Conservation (phyloP, 2,329 filamentous ascomycete genomes). For the Chaetomium strumarium region DNA sequence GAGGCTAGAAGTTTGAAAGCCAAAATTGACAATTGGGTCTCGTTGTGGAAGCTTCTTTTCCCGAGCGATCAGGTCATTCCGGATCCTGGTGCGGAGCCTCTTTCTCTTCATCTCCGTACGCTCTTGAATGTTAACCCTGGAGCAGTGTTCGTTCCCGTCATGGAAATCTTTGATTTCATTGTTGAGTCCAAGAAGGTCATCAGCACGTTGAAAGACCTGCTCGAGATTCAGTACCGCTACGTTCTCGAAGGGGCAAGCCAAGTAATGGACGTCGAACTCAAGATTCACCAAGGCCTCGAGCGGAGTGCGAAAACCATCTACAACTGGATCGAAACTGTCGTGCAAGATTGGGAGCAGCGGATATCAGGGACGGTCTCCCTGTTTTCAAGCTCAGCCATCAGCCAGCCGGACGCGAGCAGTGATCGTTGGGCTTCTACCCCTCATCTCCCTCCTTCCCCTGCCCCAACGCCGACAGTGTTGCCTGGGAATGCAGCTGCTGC, state of each 20-base stretch:
- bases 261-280: conserved; percentile 17
- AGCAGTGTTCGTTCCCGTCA: conserved; percentile 24
- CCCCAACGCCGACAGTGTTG: conserved; percentile 20
- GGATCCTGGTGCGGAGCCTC: conserved; percentile 17
- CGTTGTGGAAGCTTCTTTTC: conserved; percentile 25
- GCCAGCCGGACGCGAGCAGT: conserved; percentile 3
- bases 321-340: conserved; percentile 24
- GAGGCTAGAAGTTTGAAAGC: conserved; percentile 23
- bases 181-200: conserved; percentile 22
- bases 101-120: neutral
- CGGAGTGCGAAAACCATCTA: conserved; percentile 22
- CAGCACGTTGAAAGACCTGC: conserved; percentile 18
- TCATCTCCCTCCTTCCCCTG: conserved; percentile 21
- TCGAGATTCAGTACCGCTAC: conserved; percentile 23
- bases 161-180: conserved; percentile 25
- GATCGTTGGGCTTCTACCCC: conserved; percentile 20
- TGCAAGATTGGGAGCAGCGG: conserved; percentile 23
- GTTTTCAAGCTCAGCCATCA: conserved; percentile 12
- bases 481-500: conserved; percentile 5
- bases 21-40: conserved; percentile 26
- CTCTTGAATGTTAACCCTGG: neutral
- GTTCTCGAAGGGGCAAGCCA: conserved; percentile 19
- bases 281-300: conserved; percentile 23
- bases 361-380: conserved; percentile 18
- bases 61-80: conserved; percentile 20